These are phyloP conservation scores for Pseudisothecium myosuroides DNA, from an alignment of 225 moss, liverwort and hornwort genomes.

Conservation along the genomic window DNA sequence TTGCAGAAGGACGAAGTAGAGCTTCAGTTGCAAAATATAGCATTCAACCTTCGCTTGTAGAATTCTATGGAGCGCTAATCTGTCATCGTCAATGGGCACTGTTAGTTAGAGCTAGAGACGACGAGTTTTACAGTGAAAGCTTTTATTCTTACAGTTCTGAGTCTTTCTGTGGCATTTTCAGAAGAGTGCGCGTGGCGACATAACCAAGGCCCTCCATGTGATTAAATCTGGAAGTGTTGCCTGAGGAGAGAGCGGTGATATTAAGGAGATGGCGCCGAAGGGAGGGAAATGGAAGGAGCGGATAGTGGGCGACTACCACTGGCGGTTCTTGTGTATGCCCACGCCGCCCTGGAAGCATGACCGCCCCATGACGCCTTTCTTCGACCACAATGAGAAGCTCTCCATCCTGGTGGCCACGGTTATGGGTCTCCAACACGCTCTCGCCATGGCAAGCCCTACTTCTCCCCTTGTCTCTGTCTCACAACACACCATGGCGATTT, in stretches of 20 bases:
- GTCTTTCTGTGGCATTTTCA: neutral
- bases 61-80: neutral
- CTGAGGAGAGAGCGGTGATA: neutral
- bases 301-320: slow-evolving; percentile 57
- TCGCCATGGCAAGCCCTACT: slow-evolving; percentile 54
- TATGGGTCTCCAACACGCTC: slow-evolving; percentile 87
- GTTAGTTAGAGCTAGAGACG: no score
- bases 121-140: neutral
- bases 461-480: neutral
- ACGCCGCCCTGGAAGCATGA: slow-evolving; percentile 43
- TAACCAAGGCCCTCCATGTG: neutral
- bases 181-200: neutral
- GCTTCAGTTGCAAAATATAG: neutral
- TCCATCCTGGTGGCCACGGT: slow-evolving; percentile 38
- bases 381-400: slow-evolving; percentile 52
- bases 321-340: slow-evolving; percentile 54
- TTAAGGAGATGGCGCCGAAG: neutral
- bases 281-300: slow-evolving; percentile 14
- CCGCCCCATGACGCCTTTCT: slow-evolving; percentile 61
- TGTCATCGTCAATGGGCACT: neutral
- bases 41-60: neutral
- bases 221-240: neutral
- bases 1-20: neutral
- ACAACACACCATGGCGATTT: neutral
- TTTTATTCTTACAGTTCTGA: no score